These are phyloP conservation scores for Mycena leptocephala DNA, from an alignment of 768 basidiomycete genomes.

Conservation along the genomic window DNA sequence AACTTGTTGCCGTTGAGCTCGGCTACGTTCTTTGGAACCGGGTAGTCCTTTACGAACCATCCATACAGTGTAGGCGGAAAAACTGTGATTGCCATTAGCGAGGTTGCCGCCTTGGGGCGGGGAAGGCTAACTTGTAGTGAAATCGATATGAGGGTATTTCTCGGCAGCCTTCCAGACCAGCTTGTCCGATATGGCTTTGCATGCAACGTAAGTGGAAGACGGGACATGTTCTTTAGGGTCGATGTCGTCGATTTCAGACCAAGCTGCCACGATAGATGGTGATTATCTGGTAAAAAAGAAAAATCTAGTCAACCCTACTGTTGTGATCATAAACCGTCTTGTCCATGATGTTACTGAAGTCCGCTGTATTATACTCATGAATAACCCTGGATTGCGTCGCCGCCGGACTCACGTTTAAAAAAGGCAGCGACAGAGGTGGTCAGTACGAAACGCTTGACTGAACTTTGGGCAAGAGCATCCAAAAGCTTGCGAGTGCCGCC, in stretches of 20 bases:
- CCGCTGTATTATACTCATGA: no score
- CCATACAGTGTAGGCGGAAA: conserved; percentile 3
- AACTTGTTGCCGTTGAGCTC: conserved; percentile 26
- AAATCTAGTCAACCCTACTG: background rate
- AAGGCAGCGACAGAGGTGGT: conserved; percentile 40
- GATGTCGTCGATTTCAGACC: conserved; percentile 24
- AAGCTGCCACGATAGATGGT: conserved; percentile 4
- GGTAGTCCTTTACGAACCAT: conserved; percentile 15
- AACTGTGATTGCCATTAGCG: background rate
- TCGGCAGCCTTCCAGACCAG: conserved; percentile 31
- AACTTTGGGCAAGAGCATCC: conserved; percentile 39
- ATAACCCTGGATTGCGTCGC: no score
- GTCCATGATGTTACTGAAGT: conserved; percentile 15
- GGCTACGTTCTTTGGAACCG: background rate
- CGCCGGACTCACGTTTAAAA: conserved; percentile 24
- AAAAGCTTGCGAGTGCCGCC: conserved; percentile 46
- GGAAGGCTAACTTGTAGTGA: conserved; percentile 21
- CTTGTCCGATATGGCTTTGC: conserved; percentile 32
- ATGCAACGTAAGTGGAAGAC: conserved; percentile 19
- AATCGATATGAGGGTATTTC: conserved; percentile 33
- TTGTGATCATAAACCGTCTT: conserved; percentile 5
- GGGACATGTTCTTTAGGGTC: conserved; percentile 18
- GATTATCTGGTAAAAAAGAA: background rate
- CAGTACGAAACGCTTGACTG: conserved; percentile 42
- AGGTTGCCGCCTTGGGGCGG: background rate